These are phyloP conservation scores for Leishmania gerbilli DNA, from an alignment of 208 protist genomes.

Conservation along the genomic window DNA sequence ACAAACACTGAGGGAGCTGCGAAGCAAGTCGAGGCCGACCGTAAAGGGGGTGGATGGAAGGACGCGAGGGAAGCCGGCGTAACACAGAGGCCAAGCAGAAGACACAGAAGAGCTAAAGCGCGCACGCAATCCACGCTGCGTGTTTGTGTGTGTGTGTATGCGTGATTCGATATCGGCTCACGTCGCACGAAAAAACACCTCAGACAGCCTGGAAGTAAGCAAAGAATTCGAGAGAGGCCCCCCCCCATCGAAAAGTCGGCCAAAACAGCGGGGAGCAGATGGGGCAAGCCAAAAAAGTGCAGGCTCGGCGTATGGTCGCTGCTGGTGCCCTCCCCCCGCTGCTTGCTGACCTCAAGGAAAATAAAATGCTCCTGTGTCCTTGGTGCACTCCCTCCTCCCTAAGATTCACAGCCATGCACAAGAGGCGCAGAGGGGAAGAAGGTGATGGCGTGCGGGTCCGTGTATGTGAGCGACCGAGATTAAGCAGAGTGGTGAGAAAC, in stretches of 20 bases:
- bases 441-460: not conserved
- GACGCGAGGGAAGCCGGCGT: not conserved
- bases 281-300: not conserved
- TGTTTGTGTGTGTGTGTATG: not conserved
- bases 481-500: not conserved
- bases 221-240: not conserved
- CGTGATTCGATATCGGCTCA: not conserved
- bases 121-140: not conserved
- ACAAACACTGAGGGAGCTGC: not conserved
- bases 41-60: constrained; percentile 8
- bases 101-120: constrained; percentile 7
- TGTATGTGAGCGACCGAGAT: not conserved
- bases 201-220: not conserved
- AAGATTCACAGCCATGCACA: not conserved
- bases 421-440: not conserved
- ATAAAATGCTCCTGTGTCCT: not conserved
- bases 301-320: not conserved
- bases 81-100: constrained; percentile 2
- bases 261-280: not conserved
- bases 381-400: not conserved
- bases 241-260: not conserved
- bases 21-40: not conserved
- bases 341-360: not conserved
- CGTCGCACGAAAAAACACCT: not conserved
- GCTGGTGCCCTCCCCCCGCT: not conserved